phyloP scores from a whole-genome alignment of 176 grass and related monocot species.

The Carex kokanica region DNA sequence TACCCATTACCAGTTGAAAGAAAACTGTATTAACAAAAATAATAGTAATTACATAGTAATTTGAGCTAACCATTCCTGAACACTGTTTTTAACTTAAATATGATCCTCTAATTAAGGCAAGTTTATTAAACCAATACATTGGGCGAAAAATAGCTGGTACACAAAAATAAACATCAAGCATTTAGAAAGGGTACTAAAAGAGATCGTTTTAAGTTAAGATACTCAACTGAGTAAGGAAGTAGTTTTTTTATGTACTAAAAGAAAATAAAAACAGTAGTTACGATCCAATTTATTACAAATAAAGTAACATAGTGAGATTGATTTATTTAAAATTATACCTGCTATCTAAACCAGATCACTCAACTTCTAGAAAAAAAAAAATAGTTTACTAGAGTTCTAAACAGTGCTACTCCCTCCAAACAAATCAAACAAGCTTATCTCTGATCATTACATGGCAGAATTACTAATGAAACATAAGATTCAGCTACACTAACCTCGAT shows the following conservation, averaged over 20 bases:
- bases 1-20: neutral
- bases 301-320: conserved; percentile 2
- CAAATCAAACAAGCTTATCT: neutral
- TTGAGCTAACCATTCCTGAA: neutral
- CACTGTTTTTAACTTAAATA: neutral
- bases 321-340: neutral
- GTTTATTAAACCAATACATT: neutral
- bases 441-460: neutral
- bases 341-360: neutral
- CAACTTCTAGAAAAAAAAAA: neutral
- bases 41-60: neutral
- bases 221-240: neutral
- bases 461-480: conserved; percentile 7
- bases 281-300: neutral
- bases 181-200: neutral
- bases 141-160: neutral
- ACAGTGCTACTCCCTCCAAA: neutral
- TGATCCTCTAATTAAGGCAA: neutral
- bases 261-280: neutral
- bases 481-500: conserved; percentile 13
- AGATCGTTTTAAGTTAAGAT: neutral
- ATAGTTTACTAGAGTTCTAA: neutral
- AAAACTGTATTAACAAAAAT: neutral
- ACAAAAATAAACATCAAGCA: conserved; percentile 1
- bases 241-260: neutral